Evolutionary conservation across 2,329 filamentous ascomycete species (phyloP), one percentile per base, ranked within the genome.

Genomic region (Beauveria rudraprayagi): DNA sequence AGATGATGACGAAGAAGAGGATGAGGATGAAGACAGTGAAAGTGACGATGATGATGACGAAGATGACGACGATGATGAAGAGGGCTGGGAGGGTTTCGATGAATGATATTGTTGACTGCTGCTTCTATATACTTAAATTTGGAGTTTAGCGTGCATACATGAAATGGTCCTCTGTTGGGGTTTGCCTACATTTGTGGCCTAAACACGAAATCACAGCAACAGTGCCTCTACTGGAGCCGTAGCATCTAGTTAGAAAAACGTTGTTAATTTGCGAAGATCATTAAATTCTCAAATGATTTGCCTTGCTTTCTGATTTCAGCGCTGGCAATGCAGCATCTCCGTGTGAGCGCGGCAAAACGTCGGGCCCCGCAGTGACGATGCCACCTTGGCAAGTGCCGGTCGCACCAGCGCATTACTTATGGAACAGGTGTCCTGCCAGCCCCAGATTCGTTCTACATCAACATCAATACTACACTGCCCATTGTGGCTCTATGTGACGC

Each of bases 1-100:
- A 24, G 75, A 77, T 4, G 67, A 64, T 6, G 58, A 66, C 14
- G 63, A 67, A 53, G 64, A 68, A 40, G 66, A 65, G 7, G 65
- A 66, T 22, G 66, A 65, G 1, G 64, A 65, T 1, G 65, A 66
- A 24, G 37, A n/a, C 7, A 44, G 40, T 7, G 54, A 40, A 2
- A 30, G 19, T 10, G 53, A 55, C 7, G 55, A 37, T 5, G 52
- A 55, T 43, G 28, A 57, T 1, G 55, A 40, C 3, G 28, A 48
- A 7, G 43, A 40, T 6, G 44, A 41, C 2, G 46, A 48, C 7
- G 47, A 43, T 4, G 40, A 47, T 56, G 41, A 3, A n/a, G 56
- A 24, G 11, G 56, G 51, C 19, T 58, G 47, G 54, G 55, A 8
- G 8, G 65, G 66, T 5, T 67, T 69, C 50, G 66, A 68, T 50